These are phyloP conservation scores for Sonneratia caseolaris DNA, from an alignment of 345 rosid genomes.

Conservation along the genomic window DNA sequence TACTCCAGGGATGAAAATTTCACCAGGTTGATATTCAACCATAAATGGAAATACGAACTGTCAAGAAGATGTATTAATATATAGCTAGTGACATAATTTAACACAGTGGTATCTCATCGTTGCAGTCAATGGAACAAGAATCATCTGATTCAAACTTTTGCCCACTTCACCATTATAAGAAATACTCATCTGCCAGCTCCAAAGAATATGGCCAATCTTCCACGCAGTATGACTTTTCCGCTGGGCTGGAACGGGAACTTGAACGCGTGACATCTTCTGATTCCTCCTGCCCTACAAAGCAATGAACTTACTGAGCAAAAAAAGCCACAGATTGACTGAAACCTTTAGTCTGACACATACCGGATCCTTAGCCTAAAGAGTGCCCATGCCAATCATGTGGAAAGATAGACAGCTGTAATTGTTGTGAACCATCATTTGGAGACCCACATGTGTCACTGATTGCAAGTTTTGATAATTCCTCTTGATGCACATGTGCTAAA, in stretches of 20 bases:
- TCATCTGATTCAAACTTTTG: slow-evolving; percentile 54
- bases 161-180: slow-evolving; percentile 44
- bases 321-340: background rate
- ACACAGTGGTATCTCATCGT: too few relatives aligned
- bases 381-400: slow-evolving; percentile 33
- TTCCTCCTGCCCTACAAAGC: slow-evolving; percentile 30
- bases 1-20: too few relatives aligned
- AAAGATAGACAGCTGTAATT: slow-evolving; percentile 21
- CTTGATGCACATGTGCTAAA: slow-evolving; percentile 50
- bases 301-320: slow-evolving; percentile 13
- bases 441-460: slow-evolving; percentile 21
- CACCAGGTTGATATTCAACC: too few relatives aligned
- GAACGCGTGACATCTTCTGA: slow-evolving; percentile 29
- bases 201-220: slow-evolving; percentile 34
- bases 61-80: too few relatives aligned
- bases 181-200: slow-evolving; percentile 33
- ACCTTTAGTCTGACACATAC: slow-evolving; percentile 18
- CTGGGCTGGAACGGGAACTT: slow-evolving; percentile 41
- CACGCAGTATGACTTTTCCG: slow-evolving; percentile 21
- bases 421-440: slow-evolving; percentile 19
- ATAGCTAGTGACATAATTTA: too few relatives aligned
- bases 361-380: slow-evolving; percentile 30
- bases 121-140: slow-evolving; percentile 28
- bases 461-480: slow-evolving; percentile 52
- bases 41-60: too few relatives aligned